phyloP scores from a whole-genome alignment of 768 basidiomycete genomes.

The Amanita thiersii region DNA sequence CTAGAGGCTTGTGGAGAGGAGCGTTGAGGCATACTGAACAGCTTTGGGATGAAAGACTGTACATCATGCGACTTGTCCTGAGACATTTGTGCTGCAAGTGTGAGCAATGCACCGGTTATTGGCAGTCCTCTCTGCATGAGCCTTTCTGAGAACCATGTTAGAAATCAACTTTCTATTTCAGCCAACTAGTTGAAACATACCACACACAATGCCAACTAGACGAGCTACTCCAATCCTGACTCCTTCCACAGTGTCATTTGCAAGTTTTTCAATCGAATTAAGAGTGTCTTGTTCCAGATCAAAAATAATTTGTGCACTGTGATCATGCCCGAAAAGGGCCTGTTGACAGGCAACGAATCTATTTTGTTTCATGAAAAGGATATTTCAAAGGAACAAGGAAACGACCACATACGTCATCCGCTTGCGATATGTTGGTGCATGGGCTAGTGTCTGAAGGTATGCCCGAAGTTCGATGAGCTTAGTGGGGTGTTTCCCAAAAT shows the following conservation, averaged over 20 bases:
- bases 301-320: constrained; percentile 24
- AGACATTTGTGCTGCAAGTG: constrained; percentile 38
- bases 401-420: constrained; percentile 60
- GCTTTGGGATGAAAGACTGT: constrained; percentile 43
- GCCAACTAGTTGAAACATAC: constrained; percentile 31
- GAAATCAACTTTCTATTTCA: background rate
- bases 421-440: constrained; percentile 42
- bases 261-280: constrained; percentile 44
- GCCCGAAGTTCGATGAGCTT: constrained; percentile 28
- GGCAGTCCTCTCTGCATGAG: constrained; percentile 19
- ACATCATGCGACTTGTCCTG: constrained; percentile 56
- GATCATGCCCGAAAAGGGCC: constrained; percentile 36
- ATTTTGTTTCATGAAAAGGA: constrained; percentile 15
- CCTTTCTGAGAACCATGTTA: constrained; percentile 18
- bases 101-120: constrained; percentile 25
- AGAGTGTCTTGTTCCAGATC: constrained; percentile 43
- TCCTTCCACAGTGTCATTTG: constrained; percentile 65
- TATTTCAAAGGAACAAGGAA: constrained; percentile 1
- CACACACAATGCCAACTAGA: constrained; percentile 45
- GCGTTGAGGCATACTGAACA: constrained; percentile 13
- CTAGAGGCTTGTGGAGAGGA: background rate
- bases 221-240: constrained; percentile 85
- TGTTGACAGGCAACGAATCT: constrained; percentile 75
- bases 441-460: constrained; percentile 36
- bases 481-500: constrained; percentile 25